A percentile compares a stretch with the other conserved stretches of the same genome.
These are phyloP conservation scores for Moesziomyces aphidis DNA, from an alignment of 1,284 basidiomycete genomes.

Conservation along the genomic window DNA sequence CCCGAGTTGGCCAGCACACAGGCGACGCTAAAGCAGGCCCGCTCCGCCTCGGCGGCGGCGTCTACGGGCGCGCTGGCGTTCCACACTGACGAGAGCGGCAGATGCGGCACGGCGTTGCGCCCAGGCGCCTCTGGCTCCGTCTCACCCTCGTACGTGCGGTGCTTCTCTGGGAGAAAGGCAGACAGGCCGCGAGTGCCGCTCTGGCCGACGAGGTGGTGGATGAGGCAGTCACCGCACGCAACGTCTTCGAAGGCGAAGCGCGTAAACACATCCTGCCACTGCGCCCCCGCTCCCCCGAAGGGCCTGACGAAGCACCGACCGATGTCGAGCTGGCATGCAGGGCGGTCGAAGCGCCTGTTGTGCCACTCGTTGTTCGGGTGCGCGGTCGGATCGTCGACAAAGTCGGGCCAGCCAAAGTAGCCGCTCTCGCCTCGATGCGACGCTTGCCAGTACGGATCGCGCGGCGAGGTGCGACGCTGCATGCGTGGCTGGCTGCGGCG, in stretches of 20 bases:
- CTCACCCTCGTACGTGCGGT: conserved; percentile 13
- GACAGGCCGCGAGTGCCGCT: conserved; percentile 33
- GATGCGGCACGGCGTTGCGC: conserved; percentile 21
- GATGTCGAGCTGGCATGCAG: conserved; percentile 35
- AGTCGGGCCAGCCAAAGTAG: conserved; percentile 32
- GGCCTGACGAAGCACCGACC: conserved; percentile 26
- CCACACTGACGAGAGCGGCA: conserved; percentile 33
- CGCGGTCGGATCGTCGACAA: conserved; percentile 19
- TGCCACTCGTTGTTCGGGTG: conserved; percentile 14
- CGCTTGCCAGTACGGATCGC: background rate
- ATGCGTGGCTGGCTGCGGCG: conserved; percentile 1
- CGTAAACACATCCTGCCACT: conserved; percentile 47
- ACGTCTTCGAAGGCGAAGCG: conserved; percentile 29
- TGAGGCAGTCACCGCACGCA: conserved; percentile 50
- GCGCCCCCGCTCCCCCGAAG: conserved; percentile 5
- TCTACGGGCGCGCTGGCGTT: conserved; percentile 6
- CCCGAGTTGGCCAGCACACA: conserved; percentile 33
- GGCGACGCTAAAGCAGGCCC: conserved; percentile 23
- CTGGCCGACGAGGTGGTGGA: conserved; percentile 36
- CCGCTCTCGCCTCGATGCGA: conserved; percentile 6
- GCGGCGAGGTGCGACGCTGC: conserved; percentile 1
- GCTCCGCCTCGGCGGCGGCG: conserved; percentile 11
- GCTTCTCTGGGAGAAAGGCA: conserved; percentile 34
- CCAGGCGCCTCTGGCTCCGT: background rate
- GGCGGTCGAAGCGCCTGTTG: conserved; percentile 21